Percentiles rank a stretch among this genome's conserved stretches.
Conservation (phyloP, 495 filamentous ascomycete genomes). For the Annulohypoxylon bovei region DNA sequence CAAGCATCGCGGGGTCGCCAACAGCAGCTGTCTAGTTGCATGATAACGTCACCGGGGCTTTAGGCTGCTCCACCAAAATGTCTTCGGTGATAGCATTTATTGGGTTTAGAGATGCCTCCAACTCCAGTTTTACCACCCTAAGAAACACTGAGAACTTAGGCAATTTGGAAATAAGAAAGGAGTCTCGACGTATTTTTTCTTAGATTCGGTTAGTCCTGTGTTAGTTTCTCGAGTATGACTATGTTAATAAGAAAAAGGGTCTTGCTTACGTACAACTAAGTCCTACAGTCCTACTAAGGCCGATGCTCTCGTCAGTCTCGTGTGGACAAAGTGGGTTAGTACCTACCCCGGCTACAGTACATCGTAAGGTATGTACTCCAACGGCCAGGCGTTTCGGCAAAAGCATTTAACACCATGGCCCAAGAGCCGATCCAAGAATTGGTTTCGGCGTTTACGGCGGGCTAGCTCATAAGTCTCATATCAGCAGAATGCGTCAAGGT, state of each 20-base stretch:
- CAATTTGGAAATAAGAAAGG: background rate
- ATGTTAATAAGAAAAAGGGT: background rate
- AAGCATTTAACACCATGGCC: background rate
- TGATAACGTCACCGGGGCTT: constrained; percentile 13
- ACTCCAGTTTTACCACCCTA: too few species aligned
- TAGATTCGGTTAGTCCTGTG: background rate
- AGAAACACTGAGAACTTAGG: background rate
- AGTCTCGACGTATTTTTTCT: background rate
- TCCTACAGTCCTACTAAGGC: background rate
- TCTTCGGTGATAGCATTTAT: constrained; percentile 37
- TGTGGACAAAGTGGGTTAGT: background rate
- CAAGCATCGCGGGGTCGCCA: constrained; percentile 32
- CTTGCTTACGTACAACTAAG: background rate
- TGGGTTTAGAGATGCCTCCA: too few species aligned
- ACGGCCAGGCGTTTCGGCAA: constrained; percentile 23
- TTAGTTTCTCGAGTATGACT: background rate
- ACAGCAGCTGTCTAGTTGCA: background rate
- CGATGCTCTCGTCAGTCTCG: background rate
- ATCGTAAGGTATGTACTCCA: background rate
- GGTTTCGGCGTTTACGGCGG: constrained; percentile 32
- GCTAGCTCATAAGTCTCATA: background rate
- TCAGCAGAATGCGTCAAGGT: background rate
- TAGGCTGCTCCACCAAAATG: constrained; percentile 7
- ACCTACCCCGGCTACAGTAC: background rate
- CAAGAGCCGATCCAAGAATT: background rate